Conservation (phyloP, 108 stramenopile species). For the Cyclotella cryptica region DNA sequence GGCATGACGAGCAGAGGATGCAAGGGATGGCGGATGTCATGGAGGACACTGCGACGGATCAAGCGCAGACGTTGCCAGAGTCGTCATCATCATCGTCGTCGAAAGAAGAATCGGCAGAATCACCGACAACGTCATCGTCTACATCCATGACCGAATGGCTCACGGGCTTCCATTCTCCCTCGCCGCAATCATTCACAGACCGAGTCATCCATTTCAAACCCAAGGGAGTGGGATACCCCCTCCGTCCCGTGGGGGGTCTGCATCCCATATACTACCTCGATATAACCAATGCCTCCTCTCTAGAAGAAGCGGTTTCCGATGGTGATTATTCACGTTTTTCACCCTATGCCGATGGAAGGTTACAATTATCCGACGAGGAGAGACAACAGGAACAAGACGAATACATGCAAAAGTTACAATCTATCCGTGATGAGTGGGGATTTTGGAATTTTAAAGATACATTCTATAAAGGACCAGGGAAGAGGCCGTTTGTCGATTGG, state of each 20-base stretch:
- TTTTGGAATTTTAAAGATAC: conserved; percentile 43
- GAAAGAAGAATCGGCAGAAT: no score
- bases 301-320: neutral
- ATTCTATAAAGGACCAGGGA: conserved; percentile 2
- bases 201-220: conserved; percentile 38
- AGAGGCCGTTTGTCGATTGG: conserved; percentile 38
- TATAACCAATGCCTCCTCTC: neutral
- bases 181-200: conserved; percentile 21
- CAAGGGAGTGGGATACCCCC: conserved; percentile 39
- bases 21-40: no score
- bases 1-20: no score
- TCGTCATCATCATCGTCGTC: no score
- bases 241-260: conserved; percentile 29
- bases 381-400: conserved; percentile 13
- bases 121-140: no score
- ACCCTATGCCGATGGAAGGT: conserved; percentile 42
- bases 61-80: no score
- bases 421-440: conserved; percentile 33
- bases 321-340: conserved; percentile 21
- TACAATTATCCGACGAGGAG: conserved; percentile 33
- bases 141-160: no score
- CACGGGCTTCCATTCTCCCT: conserved; percentile 40
- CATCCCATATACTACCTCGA: conserved; percentile 41
- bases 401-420: conserved; percentile 19
- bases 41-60: no score